Evolutionary conservation across 2,329 filamentous ascomycete genomes (phyloP).

Genomic region (Scolecobasidium constrictum): DNA sequence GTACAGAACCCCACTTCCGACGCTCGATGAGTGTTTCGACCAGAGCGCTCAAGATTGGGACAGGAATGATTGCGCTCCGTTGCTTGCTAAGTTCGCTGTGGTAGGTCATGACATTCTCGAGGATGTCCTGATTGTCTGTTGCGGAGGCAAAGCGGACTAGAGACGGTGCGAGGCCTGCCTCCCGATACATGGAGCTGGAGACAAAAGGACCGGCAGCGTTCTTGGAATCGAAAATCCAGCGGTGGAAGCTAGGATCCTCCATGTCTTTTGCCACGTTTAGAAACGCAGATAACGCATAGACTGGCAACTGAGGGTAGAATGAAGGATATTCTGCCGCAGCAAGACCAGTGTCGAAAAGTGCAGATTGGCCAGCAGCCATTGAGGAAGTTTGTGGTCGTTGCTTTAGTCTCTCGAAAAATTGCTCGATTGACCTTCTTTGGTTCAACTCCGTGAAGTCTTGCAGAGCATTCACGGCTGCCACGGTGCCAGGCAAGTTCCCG

Average conservation of each 20-base stretch:
- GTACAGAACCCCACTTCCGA: slow-evolving; percentile 29
- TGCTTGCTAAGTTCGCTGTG: slow-evolving; percentile 4
- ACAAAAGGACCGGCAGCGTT: slow-evolving; percentile 47
- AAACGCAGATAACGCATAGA: slow-evolving; percentile 36
- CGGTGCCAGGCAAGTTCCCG: slow-evolving; percentile 27
- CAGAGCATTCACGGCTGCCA: slow-evolving; percentile 25
- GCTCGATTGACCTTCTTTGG: slow-evolving; percentile 28
- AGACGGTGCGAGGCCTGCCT: slow-evolving; percentile 39
- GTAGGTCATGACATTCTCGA: slow-evolving; percentile 16
- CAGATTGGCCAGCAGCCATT: neutral
- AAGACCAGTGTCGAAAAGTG: slow-evolving; percentile 6
- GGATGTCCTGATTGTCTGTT: slow-evolving; percentile 30
- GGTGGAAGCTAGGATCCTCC: slow-evolving; percentile 37
- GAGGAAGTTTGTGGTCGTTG: neutral
- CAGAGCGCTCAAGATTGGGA: slow-evolving; percentile 24
- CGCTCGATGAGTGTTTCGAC: slow-evolving; percentile 31
- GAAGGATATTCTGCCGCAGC: slow-evolving; percentile 31
- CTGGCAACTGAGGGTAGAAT: slow-evolving; percentile 35
- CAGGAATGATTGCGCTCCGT: slow-evolving; percentile 7
- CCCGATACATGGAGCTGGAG: slow-evolving; percentile 29
- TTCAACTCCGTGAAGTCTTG: slow-evolving; percentile 32
- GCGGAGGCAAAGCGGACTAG: slow-evolving; percentile 44
- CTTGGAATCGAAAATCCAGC: slow-evolving; percentile 40
- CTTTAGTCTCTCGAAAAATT: slow-evolving; percentile 29
- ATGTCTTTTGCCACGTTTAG: slow-evolving; percentile 39